phyloP scores from a whole-genome alignment of 208 protist genomes.

The Leishmania braziliensis region DNA sequence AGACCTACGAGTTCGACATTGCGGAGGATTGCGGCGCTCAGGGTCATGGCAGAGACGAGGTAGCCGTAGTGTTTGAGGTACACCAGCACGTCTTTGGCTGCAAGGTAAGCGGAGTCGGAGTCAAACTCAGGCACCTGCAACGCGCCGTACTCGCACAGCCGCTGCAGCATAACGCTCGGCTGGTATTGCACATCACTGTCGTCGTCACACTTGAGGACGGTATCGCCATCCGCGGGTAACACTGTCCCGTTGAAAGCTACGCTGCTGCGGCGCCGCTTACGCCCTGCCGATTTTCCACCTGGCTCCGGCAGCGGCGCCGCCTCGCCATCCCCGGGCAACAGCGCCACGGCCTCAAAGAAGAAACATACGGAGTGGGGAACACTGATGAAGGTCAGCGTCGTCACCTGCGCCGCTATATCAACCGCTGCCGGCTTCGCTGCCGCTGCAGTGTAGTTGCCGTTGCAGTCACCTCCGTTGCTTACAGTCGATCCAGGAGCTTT shows the following conservation, averaged over 20 bases:
- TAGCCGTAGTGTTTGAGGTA: constrained; percentile 38
- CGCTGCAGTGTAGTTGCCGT: not conserved
- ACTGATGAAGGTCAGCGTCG: constrained; percentile 16
- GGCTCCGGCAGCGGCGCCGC: not conserved
- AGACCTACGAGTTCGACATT: constrained; percentile 33
- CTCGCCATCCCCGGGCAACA: not conserved
- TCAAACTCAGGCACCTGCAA: constrained; percentile 48
- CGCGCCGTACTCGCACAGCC: constrained; percentile 30
- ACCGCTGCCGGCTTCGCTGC: not conserved
- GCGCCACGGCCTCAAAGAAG: constrained; percentile 12
- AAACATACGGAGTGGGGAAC: constrained; percentile 16
- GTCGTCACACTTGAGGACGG: not conserved
- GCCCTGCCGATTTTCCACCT: not conserved
- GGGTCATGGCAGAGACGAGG: constrained; percentile 19
- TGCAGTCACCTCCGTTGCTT: not conserved
- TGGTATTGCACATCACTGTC: not conserved
- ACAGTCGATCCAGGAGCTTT: not conserved
- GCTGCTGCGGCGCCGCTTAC: constrained; percentile 8
- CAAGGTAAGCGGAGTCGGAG: constrained; percentile 70
- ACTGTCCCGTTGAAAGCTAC: not conserved
- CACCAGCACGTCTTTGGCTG: constrained; percentile 50
- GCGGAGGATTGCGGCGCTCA: constrained; percentile 32
- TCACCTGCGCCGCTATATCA: constrained; percentile 11
- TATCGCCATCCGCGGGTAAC: not conserved
- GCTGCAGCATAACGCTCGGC: constrained; percentile 14